Conservation (phyloP, 2,329 filamentous ascomycete species). For the Purpureocillium lavendulum region DNA sequence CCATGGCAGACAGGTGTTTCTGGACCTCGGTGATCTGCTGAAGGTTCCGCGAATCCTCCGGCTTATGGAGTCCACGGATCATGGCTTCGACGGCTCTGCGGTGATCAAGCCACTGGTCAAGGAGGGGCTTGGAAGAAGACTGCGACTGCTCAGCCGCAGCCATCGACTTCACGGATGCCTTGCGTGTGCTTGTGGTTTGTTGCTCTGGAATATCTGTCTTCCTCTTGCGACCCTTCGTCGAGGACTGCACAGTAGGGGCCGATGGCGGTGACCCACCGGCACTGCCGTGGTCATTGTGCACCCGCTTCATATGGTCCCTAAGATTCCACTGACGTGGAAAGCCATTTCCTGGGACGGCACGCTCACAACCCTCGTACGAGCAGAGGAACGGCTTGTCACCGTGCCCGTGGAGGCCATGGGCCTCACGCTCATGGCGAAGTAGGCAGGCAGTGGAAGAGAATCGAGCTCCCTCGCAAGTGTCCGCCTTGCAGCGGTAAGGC, state of each 20-base stretch:
- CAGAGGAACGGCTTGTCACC: conserved; percentile 89
- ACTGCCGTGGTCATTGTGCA: conserved; percentile 60
- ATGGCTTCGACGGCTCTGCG: conserved; percentile 55
- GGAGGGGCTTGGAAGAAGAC: conserved; percentile 28
- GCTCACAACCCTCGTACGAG: conserved; percentile 79
- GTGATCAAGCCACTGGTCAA: conserved; percentile 52
- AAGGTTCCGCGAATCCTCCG: conserved; percentile 43
- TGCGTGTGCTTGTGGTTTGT: conserved; percentile 33
- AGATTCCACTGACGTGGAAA: conserved; percentile 96
- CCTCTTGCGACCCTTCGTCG: conserved; percentile 45
- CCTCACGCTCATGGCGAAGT: conserved; percentile 89
- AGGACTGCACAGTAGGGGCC: conserved; percentile 18
- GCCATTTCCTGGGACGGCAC: conserved; percentile 71
- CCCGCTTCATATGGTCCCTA: conserved; percentile 93
- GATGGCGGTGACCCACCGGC: conserved; percentile 32
- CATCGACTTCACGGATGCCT: conserved; percentile 36
- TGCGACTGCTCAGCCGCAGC: conserved; percentile 24
- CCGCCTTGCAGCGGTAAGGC: conserved; percentile 88
- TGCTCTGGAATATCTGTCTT: conserved; percentile 43
- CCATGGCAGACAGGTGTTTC: conserved; percentile 42
- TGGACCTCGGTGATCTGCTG: conserved; percentile 44
- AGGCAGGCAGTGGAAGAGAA: conserved; percentile 95
- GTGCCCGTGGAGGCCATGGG: conserved; percentile 91
- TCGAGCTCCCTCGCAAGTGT: conserved; percentile 72
- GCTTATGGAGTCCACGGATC: conserved; percentile 38